phyloP scores from a whole-genome alignment of 352 stramenopile genomes.

The Globisporangium ultimum region DNA sequence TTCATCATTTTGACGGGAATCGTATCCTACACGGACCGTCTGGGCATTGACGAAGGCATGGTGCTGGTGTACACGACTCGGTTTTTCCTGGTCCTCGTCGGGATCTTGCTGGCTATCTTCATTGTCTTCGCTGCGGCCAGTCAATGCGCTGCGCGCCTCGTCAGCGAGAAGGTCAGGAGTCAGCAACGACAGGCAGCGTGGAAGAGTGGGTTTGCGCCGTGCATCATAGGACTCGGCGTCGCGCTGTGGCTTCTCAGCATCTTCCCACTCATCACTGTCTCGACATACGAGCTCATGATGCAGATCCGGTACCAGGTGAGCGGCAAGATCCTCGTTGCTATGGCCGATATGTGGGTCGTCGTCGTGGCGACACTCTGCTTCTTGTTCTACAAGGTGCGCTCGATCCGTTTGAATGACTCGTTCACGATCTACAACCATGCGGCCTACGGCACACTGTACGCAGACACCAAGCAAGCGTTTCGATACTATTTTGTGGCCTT shows the following conservation, averaged over 20 bases:
- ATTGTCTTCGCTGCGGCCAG: conserved; percentile 9
- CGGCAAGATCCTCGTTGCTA: conserved; percentile 35
- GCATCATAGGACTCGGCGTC: conserved; percentile 42
- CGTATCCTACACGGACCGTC: conserved; percentile 63
- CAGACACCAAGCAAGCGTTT: conserved; percentile 39
- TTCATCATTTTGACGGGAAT: conserved; percentile 63
- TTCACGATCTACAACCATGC: conserved; percentile 49
- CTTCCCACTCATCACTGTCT: conserved; percentile 53
- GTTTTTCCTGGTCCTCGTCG: conserved; percentile 44
- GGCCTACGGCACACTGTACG: conserved; percentile 60
- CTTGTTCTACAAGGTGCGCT: conserved; percentile 37
- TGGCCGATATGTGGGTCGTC: conserved; percentile 45
- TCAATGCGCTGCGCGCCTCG: no score
- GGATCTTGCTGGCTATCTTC: conserved; percentile 38
- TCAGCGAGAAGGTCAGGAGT: background rate
- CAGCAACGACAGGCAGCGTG: conserved; percentile 15
- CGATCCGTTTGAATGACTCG: conserved; percentile 29
- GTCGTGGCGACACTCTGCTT: conserved; percentile 38
- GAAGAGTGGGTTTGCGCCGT: conserved; percentile 46
- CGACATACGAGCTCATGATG: conserved; percentile 64
- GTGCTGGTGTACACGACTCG: conserved; percentile 33
- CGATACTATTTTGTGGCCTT: conserved; percentile 66
- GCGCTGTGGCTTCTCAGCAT: conserved; percentile 52
- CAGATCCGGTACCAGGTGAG: conserved; percentile 49
- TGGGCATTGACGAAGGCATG: conserved; percentile 54